These are phyloP conservation scores for Piloderma croceum DNA, from an alignment of 768 basidiomycete genomes.

Conservation along the genomic window DNA sequence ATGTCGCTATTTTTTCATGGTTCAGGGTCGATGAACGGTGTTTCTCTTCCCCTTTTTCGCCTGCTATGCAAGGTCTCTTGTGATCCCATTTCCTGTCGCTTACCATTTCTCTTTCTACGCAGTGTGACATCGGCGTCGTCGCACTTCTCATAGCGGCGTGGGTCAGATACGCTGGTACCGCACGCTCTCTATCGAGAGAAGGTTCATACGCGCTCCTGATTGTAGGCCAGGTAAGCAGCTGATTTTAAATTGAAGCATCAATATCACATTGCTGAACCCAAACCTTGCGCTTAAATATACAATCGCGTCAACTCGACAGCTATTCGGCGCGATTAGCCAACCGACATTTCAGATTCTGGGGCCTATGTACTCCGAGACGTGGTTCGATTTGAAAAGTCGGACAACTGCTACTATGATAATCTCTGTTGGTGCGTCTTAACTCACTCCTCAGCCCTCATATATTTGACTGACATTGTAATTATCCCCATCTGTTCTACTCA, in stretches of 20 bases:
- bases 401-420: slow-evolving; percentile 73
- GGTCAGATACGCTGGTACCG: slow-evolving; percentile 72
- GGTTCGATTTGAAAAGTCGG: slow-evolving; percentile 73
- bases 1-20: too few relatives aligned
- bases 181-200: slow-evolving; percentile 41
- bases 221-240: slow-evolving; percentile 53
- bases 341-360: slow-evolving; percentile 74
- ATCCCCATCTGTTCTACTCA: slow-evolving; percentile 19
- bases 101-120: too few relatives aligned
- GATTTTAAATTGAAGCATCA: neutral
- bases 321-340: slow-evolving; percentile 60
- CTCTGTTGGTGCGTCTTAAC: slow-evolving; percentile 40
- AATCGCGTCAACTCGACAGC: slow-evolving; percentile 29
- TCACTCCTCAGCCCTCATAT: neutral
- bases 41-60: too few relatives aligned
- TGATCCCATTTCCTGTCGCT: too few relatives aligned
- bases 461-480: neutral
- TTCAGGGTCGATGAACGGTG: too few relatives aligned
- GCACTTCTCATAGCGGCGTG: slow-evolving; percentile 60
- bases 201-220: slow-evolving; percentile 64
- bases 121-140: slow-evolving; percentile 60
- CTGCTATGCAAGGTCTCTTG: too few relatives aligned
- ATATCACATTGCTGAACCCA: too few relatives aligned
- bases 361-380: slow-evolving; percentile 75
- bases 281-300: too few relatives aligned